Evolutionary conservation across 2,329 filamentous ascomycete genomes (phyloP), one percentile per base, ranked within the genome.

Genomic region (Fusarium foetens): DNA sequence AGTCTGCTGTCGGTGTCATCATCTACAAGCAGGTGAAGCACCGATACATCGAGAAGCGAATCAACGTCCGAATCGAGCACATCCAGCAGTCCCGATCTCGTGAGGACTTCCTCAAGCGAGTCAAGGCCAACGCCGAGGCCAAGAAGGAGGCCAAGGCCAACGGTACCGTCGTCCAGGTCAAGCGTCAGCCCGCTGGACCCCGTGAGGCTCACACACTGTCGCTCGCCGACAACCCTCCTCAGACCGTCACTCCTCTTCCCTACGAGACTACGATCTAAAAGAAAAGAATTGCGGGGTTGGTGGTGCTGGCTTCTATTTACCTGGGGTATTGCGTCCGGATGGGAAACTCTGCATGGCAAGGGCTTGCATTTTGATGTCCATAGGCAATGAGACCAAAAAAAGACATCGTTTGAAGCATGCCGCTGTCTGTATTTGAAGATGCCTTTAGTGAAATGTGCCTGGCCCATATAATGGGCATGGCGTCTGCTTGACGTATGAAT

Each of bases 11-110:
- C 84, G 96, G 96, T 82, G 93, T 99, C 86, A 98, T 99, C 88
- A 93, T 99, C 88, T 95, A 97, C 93, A 98, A 97, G 92, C 94
- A 97, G 86, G 96, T 99, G 85, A 94, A 95, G 88, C 96, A 98
- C 92, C 93, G 95, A 83, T 99, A 98, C 92, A 90, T 99, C 85
- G 96, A 99, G 93, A 99, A 99, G 94, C 95, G 96, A 86, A 92
- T 99, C 89, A 98, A 97, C 92, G 90, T 99, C 88, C 94, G 96
- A 84, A 87, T 98, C 86, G 96, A 99, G 92, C 96, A 99, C 92
- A 90, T 99, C 87, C 87, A 88, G 82, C 93, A 93, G 84, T 98
- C 95, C 79, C 93, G 96, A 85, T 98, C 95, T 82, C 91, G 96
- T 83, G 95, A 98, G 82, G 95, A 96, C 85, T 98, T 99, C 90